These are phyloP conservation scores for Aspergillus leporis DNA, from an alignment of 495 filamentous ascomycete species.

Conservation along the genomic window DNA sequence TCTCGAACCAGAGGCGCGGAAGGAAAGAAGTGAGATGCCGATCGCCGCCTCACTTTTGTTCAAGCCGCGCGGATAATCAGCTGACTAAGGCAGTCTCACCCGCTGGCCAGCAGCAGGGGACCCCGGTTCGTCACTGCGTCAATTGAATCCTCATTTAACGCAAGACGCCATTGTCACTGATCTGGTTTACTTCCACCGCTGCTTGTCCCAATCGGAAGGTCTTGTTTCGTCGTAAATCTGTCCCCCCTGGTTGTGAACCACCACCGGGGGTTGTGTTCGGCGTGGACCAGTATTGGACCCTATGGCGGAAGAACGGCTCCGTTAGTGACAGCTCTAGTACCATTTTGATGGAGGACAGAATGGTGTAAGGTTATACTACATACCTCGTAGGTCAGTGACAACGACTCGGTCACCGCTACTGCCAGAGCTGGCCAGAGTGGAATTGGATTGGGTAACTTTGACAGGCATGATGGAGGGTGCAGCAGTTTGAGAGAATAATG, in stretches of 20 bases:
- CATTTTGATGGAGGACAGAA: conserved; percentile 8
- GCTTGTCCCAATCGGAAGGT: conserved; percentile 50
- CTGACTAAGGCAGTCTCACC: conserved; percentile 2
- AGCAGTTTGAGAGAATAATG: conserved; percentile 1
- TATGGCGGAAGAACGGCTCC: conserved; percentile 16
- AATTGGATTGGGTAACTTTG: conserved; percentile 49
- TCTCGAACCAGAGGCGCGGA: conserved; percentile 17
- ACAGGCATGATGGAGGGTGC: conserved; percentile 37
- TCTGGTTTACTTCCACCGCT: conserved; percentile 48
- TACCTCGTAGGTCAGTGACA: conserved; percentile 41
- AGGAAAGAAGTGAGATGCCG: conserved; percentile 13
- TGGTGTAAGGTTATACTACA: conserved; percentile 7
- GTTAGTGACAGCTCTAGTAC: conserved; percentile 15
- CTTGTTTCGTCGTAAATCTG: conserved; percentile 50
- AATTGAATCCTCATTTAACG: neutral
- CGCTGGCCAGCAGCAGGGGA: conserved; percentile 1
- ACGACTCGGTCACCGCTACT: conserved; percentile 42
- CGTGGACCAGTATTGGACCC: conserved; percentile 29
- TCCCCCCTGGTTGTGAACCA: conserved; percentile 48
- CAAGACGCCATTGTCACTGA: neutral
- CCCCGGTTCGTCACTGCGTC: neutral
- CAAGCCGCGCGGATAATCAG: conserved; percentile 37
- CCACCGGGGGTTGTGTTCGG: conserved; percentile 38
- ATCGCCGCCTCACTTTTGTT: conserved; percentile 26
- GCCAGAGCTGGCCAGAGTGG: conserved; percentile 42